Evolutionary conservation across 768 basidiomycete genomes (phyloP).

Genomic region (Cyclocybe aegerita): DNA sequence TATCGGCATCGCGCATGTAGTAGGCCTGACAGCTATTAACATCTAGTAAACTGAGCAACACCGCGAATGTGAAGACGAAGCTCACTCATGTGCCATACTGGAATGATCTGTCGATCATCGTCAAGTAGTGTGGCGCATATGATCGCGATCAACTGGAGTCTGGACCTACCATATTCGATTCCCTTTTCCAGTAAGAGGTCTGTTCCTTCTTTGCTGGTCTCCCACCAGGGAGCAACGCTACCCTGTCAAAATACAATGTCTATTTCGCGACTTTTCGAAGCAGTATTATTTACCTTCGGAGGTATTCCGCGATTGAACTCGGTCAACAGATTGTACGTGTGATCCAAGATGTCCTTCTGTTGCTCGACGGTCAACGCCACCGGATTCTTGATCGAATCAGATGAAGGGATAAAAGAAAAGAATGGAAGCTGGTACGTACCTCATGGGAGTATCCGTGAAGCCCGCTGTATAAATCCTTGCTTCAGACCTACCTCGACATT

Average conservation of each 20-base stretch:
- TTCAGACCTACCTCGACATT: neutral
- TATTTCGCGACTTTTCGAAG: neutral
- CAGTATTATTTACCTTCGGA: slow-evolving; percentile 36
- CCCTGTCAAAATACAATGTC: slow-evolving; percentile 27
- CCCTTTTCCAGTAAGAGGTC: slow-evolving; percentile 67
- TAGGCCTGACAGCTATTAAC: slow-evolving; percentile 53
- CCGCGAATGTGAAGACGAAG: neutral
- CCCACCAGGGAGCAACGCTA: slow-evolving; percentile 81
- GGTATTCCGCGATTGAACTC: slow-evolving; percentile 60
- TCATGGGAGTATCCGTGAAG: slow-evolving; percentile 76
- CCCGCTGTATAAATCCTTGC: slow-evolving; percentile 35
- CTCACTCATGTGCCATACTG: slow-evolving; percentile 48
- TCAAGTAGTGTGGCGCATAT: neutral
- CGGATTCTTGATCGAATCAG: slow-evolving; percentile 47
- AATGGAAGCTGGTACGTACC: slow-evolving; percentile 22
- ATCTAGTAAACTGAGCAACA: too few species aligned
- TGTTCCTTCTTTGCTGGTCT: slow-evolving; percentile 66
- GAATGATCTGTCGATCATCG: slow-evolving; percentile 39
- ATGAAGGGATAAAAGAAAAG: neutral
- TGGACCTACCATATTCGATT: slow-evolving; percentile 64
- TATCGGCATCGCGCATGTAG: slow-evolving; percentile 66
- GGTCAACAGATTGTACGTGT: slow-evolving; percentile 64
- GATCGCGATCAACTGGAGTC: neutral
- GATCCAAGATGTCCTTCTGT: slow-evolving; percentile 68
- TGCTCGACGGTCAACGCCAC: slow-evolving; percentile 58